These are phyloP conservation scores for Cryphonectria naterciae DNA, from an alignment of 2,329 filamentous ascomycete species.

Conservation along the genomic window DNA sequence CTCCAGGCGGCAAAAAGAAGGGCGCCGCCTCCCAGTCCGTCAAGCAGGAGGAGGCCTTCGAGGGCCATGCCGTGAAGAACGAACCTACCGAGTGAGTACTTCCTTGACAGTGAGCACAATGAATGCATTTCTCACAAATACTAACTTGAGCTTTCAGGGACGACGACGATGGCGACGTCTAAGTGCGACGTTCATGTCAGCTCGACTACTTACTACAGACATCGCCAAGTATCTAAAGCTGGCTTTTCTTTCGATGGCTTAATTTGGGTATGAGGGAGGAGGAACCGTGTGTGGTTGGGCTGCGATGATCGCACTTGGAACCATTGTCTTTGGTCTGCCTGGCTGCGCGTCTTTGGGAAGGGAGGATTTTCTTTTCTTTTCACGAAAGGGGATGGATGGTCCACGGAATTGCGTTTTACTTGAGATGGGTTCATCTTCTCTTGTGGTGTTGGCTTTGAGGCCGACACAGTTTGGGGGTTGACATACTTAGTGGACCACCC, in stretches of 20 bases:
- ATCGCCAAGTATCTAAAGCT: conserved; percentile 21
- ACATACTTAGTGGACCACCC: conserved; percentile 1
- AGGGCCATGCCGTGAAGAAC: conserved; percentile 8
- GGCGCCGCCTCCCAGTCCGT: neutral
- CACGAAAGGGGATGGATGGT: neutral
- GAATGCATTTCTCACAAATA: neutral
- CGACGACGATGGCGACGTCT: conserved; percentile 25
- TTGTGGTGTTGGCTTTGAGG: neutral
- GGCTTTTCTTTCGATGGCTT: conserved; percentile 6
- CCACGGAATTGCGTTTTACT: neutral
- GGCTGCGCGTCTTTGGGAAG: no score
- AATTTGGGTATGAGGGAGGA: neutral
- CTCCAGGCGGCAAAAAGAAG: neutral
- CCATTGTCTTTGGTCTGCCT: neutral
- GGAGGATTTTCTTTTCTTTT: neutral
- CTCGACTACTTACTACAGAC: neutral
- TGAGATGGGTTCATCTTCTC: neutral
- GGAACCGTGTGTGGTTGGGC: conserved; percentile 6
- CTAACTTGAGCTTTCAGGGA: conserved; percentile 8
- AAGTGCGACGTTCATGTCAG: neutral
- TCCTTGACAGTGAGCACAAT: no score
- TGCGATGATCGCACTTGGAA: conserved; percentile 1
- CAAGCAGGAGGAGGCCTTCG: conserved; percentile 14
- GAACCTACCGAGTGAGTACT: conserved; percentile 20
- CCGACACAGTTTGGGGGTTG: neutral